A percentile compares a stretch with the other conserved stretches of the same genome.
These are phyloP conservation scores for Cucumis sativus DNA, from an alignment of 306 rosid genomes.

Conservation along the genomic window DNA sequence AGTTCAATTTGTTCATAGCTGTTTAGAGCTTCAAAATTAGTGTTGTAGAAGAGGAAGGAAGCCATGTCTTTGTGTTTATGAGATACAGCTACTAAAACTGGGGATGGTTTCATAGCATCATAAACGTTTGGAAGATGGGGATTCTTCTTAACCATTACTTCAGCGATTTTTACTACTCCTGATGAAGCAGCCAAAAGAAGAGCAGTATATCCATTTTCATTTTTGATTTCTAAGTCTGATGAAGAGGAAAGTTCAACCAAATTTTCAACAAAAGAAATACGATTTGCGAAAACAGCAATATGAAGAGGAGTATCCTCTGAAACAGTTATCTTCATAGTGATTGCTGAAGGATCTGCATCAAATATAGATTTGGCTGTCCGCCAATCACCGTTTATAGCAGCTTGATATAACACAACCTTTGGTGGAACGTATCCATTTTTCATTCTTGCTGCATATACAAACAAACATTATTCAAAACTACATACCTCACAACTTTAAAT, in stretches of 20 bases:
- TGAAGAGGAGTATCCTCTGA: not conserved
- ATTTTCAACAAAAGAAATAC: constrained; percentile 5
- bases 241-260: not conserved
- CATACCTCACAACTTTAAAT: no score
- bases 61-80: constrained; percentile 4
- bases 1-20: not conserved
- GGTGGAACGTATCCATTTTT: not conserved
- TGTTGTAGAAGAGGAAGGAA: not conserved
- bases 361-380: not conserved
- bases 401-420: not conserved
- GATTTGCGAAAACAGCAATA: constrained; percentile 6
- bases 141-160: not conserved
- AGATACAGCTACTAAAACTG: constrained; percentile 6
- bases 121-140: not conserved
- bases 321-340: not conserved
- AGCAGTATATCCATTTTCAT: constrained; percentile 7
- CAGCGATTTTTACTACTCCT: constrained; percentile 6
- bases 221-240: not conserved
- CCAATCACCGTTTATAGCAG: constrained; percentile 15
- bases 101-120: not conserved
- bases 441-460: not conserved
- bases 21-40: not conserved
- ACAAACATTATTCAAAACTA: no score
- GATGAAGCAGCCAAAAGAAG: constrained; percentile 8
- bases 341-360: not conserved